These are phyloP conservation scores for Hevea brasiliensis DNA, from an alignment of 345 rosid genomes.

Conservation along the genomic window DNA sequence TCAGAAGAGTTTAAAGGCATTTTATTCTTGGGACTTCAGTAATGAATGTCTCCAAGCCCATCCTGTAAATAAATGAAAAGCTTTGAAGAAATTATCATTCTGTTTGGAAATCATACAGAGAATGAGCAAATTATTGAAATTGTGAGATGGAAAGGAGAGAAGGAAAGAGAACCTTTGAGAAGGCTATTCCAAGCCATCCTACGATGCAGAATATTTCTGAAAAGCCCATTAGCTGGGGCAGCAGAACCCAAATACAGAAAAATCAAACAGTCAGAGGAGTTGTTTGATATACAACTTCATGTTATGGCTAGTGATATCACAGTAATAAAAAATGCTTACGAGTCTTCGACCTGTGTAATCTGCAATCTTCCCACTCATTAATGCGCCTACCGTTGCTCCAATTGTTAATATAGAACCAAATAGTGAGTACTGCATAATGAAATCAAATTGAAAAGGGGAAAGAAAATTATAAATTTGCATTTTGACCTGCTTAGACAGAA, in stretches of 20 bases:
- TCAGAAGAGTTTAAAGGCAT: neutral
- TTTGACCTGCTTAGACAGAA: neutral
- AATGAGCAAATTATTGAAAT: neutral
- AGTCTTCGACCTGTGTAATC: constrained; percentile 68
- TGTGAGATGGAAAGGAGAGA: neutral
- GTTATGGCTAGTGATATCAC: neutral
- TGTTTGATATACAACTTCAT: neutral
- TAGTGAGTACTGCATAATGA: constrained; percentile 57
- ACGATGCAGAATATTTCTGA: constrained; percentile 56
- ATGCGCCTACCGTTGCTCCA: constrained; percentile 86
- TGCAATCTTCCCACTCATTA: constrained; percentile 63
- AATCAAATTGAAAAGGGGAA: neutral
- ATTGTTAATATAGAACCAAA: constrained; percentile 75
- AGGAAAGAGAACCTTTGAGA: constrained; percentile 46
- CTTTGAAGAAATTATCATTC: neutral
- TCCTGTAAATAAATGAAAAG: neutral
- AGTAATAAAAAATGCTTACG: constrained; percentile 36
- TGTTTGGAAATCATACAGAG: neutral
- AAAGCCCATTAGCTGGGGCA: constrained; percentile 63
- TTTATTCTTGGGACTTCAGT: too few relatives aligned
- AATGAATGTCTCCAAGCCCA: too few relatives aligned
- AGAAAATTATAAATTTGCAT: neutral
- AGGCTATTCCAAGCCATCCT: constrained; percentile 64
- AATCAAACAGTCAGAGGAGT: neutral
- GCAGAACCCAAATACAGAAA: neutral